Evolutionary conservation across 2,329 filamentous ascomycete genomes (phyloP).

Genomic region (Fusarium sulawesiense): DNA sequence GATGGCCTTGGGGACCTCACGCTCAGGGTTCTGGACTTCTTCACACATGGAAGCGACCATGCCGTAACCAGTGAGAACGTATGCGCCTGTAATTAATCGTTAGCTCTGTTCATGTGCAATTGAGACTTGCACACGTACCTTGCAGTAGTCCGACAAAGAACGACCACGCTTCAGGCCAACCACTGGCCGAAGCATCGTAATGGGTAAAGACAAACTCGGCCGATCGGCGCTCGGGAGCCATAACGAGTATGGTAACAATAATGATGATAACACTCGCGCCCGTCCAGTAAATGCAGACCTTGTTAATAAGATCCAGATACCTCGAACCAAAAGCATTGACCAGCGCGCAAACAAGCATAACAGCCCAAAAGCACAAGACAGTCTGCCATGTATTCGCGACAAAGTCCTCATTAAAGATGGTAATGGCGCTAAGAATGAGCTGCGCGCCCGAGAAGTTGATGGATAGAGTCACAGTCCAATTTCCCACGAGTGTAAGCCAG

Average conservation of each 20-base stretch:
- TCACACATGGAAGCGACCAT: constrained; percentile 67
- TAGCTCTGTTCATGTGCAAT: neutral
- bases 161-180: constrained; percentile 74
- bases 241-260: constrained; percentile 74
- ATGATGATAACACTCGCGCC: constrained; percentile 76
- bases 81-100: constrained; percentile 49
- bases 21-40: constrained; percentile 70
- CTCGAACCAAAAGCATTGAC: constrained; percentile 73
- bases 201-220: constrained; percentile 74
- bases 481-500: constrained; percentile 79
- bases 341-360: constrained; percentile 71
- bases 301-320: constrained; percentile 74
- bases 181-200: constrained; percentile 75
- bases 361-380: constrained; percentile 78
- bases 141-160: constrained; percentile 67
- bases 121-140: constrained; percentile 51
- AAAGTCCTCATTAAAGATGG: constrained; percentile 72
- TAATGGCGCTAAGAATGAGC: constrained; percentile 74
- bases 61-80: constrained; percentile 61
- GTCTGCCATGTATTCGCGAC: constrained; percentile 74
- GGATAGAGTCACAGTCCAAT: constrained; percentile 76
- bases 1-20: constrained; percentile 75
- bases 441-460: constrained; percentile 78
- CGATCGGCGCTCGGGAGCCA: constrained; percentile 71
- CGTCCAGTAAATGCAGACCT: constrained; percentile 79